phyloP scores from a whole-genome alignment of 441 rosid genomes.

The Theobroma grandiflorum region DNA sequence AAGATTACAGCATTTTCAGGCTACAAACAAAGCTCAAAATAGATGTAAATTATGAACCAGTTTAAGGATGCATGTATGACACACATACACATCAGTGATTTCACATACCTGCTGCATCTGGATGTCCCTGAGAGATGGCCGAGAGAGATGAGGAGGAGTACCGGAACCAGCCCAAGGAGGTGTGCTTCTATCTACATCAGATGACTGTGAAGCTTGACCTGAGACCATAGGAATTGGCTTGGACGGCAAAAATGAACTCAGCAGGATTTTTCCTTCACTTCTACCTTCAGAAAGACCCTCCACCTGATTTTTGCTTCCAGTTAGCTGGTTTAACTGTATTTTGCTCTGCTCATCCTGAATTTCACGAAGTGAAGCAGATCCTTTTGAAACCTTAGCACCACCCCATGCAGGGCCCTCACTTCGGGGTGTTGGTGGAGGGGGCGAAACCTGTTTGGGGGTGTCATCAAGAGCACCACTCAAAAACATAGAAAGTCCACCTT shows the following conservation, averaged over 20 bases:
- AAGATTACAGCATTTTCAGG: not conserved
- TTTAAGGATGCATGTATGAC: not conserved
- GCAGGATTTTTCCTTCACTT: slow-evolving; percentile 65
- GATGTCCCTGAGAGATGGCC: slow-evolving; percentile 94
- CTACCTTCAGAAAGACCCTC: slow-evolving; percentile 48
- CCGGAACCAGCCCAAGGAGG: slow-evolving; percentile 95
- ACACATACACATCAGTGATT: slow-evolving; percentile 15
- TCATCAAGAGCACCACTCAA: slow-evolving; percentile 98
- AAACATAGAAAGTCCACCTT: slow-evolving; percentile 99
- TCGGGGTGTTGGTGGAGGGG: slow-evolving; percentile 71
- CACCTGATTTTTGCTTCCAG: slow-evolving; percentile 46
- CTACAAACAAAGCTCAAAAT: not conserved
- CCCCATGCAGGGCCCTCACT: slow-evolving; percentile 98
- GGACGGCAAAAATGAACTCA: slow-evolving; percentile 79
- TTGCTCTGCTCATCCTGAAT: slow-evolving; percentile 94
- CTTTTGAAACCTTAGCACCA: slow-evolving; percentile 86
- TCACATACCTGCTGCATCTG: slow-evolving; percentile 89
- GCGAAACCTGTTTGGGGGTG: slow-evolving; percentile 55
- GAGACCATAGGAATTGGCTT: slow-evolving; percentile 78
- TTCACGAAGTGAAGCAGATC: slow-evolving; percentile 81
- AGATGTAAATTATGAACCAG: slow-evolving; percentile 4
- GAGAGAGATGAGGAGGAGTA: slow-evolving; percentile 74
- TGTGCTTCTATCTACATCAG: slow-evolving; percentile 73
- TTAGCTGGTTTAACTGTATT: slow-evolving; percentile 45
- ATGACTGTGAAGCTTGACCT: slow-evolving; percentile 48